Base-by-base conservation (phyloP, 2,329 filamentous ascomycete genomes). In the Cadophora malorum region DNA sequence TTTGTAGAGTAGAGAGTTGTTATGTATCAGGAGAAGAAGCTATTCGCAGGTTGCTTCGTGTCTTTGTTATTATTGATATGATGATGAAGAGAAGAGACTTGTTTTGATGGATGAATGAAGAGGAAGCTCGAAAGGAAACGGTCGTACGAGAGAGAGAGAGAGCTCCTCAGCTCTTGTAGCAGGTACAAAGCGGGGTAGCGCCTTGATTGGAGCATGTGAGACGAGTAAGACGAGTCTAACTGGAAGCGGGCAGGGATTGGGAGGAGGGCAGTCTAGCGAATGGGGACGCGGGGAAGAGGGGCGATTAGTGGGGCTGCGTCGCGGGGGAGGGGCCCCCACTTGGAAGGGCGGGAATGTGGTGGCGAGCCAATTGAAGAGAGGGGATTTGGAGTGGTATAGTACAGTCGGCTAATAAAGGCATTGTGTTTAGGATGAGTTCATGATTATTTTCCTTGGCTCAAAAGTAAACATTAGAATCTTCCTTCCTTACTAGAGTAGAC, bases 251-350 rank as follows among this genome's bases (percentile, higher is more conserved):
- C 60, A 23, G 21, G 35, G 25, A 3, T 28, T 23, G 4, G 21
- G 31, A 28, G 7, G 33, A n/a, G 21, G 21, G 16, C 8, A 21
- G 16, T 52, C 52, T 59, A 56, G 63, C 63, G 63, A 65, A 65
- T 65, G 41, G 41, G 63, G 53, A 47, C 53, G 52, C 41, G 63
- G 63, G 63, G 63, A 65, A 65, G 63, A 56, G 63, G 63, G 76
- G 59, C 59, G 0, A 49, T 23, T 8, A 62, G 59, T 21, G 59
- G 59, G 41, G 45, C 8, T 28, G 45, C 2, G 45, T 21, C 21
- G 33, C 55, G 55, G 55, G 55, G 55, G 56, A 59, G 56, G 56
- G 56, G 56, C 56, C 31, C 31, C 19, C 55, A 58, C 8, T 58
- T 16, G 55, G 8, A 7, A 10, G 1, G 25, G 56, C n/a, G 35